Conservation (phyloP, 441 rosid species). For the Populus hybrid region DNA sequence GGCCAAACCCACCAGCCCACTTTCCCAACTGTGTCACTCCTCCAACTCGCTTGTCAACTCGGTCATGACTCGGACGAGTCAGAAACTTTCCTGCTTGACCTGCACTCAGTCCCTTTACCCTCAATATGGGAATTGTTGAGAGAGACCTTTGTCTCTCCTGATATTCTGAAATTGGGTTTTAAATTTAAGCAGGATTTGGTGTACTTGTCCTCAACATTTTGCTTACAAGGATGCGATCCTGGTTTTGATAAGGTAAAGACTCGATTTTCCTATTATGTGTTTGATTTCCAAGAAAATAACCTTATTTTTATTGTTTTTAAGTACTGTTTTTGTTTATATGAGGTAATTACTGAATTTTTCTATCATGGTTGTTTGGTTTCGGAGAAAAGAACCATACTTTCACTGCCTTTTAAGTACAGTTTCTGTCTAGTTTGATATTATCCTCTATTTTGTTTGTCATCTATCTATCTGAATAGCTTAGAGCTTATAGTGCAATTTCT, state of each 20-base stretch:
- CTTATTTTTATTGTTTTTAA: not conserved
- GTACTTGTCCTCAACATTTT: conserved; percentile 81
- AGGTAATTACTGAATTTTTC: not conserved
- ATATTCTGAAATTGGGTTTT: conserved; percentile 77
- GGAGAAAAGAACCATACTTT: not conserved
- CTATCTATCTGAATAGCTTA: not conserved
- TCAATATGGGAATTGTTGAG: conserved; percentile 58
- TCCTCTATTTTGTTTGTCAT: not conserved
- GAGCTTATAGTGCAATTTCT: not conserved
- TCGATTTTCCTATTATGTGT: not conserved
- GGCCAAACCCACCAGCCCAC: conserved; percentile 30
- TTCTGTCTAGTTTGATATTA: not conserved
- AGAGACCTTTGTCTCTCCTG: conserved; percentile 64
- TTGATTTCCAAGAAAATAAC: not conserved
- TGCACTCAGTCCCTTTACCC: conserved; percentile 45
- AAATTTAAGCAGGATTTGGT: conserved; percentile 82
- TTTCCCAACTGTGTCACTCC: conserved; percentile 72
- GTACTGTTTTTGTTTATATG: not conserved
- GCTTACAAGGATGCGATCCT: conserved; percentile 51
- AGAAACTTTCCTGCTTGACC: conserved; percentile 66
- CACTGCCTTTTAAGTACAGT: not conserved
- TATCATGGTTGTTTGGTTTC: not conserved
- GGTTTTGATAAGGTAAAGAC: conserved; percentile 62
- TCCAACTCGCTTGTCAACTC: conserved; percentile 71
- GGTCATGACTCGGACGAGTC: conserved; percentile 33